These are phyloP conservation scores for Cytauxzoon felis DNA, from an alignment of 169 alveolate genomes.

Conservation along the genomic window DNA sequence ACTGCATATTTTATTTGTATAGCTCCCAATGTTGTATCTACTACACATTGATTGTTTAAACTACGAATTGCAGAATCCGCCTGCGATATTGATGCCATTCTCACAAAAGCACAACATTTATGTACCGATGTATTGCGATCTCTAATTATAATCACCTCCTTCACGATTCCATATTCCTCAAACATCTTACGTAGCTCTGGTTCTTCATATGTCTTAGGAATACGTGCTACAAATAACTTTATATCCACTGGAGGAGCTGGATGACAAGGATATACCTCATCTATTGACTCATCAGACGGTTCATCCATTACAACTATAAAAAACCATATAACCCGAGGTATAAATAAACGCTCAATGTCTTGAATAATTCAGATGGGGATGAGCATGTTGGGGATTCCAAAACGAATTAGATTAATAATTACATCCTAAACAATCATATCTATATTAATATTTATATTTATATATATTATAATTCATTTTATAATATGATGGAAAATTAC, in stretches of 20 bases:
- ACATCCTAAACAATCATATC: too few relatives aligned
- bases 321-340: too few relatives aligned
- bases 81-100: constrained; percentile 82
- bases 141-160: constrained; percentile 77
- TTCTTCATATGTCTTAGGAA: constrained; percentile 81
- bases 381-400: too few relatives aligned
- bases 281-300: too few relatives aligned
- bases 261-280: constrained; percentile 66
- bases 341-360: too few relatives aligned
- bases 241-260: constrained; percentile 89
- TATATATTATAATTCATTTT: too few relatives aligned
- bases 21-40: constrained; percentile 81
- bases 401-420: too few relatives aligned
- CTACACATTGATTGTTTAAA: constrained; percentile 70
- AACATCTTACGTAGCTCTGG: constrained; percentile 75
- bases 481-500: too few relatives aligned
- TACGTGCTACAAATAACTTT: constrained; percentile 84
- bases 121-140: constrained; percentile 83
- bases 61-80: constrained; percentile 87
- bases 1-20: constrained; percentile 84
- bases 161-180: constrained; percentile 83
- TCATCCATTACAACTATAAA: too few relatives aligned
- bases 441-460: too few relatives aligned
- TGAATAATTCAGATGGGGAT: too few relatives aligned
- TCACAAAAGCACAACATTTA: constrained; percentile 78